phyloP scores from a whole-genome alignment of 2,329 filamentous ascomycete genomes.

The Onygenales sp. region DNA sequence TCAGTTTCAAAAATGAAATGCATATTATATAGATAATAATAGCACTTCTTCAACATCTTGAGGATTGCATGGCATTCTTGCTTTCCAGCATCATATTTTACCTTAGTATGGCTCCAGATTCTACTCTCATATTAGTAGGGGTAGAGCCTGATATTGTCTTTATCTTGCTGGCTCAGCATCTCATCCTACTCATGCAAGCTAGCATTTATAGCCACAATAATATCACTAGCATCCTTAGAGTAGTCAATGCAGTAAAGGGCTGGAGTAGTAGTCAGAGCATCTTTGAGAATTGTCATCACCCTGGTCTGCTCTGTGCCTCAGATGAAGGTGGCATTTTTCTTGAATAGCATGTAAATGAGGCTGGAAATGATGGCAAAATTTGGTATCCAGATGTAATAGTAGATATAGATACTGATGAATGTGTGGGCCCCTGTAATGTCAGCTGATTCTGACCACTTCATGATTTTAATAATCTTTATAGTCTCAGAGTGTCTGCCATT shows the following conservation, averaged over 20 bases:
- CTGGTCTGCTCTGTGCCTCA: background rate
- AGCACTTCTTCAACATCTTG: background rate
- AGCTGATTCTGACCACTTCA: background rate
- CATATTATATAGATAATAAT: background rate
- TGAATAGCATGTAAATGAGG: background rate
- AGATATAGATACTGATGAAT: background rate
- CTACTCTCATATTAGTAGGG: background rate
- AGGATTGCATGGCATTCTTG: background rate
- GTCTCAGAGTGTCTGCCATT: background rate
- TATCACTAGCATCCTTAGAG: background rate
- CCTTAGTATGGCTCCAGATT: background rate
- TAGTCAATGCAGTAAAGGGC: background rate
- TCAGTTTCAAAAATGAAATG: background rate
- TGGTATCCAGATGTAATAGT: background rate
- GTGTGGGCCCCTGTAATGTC: background rate
- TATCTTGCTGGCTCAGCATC: background rate
- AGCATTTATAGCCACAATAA: background rate
- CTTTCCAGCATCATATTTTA: background rate
- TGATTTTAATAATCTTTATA: background rate
- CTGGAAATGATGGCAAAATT: background rate
- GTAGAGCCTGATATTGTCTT: background rate
- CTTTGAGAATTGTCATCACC: background rate
- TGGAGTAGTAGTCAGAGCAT: background rate
- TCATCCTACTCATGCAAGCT: background rate
- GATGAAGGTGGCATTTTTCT: background rate